Evolutionary conservation across 1,284 basidiomycete genomes (phyloP).

Genomic region (Ustilago sp.): DNA sequence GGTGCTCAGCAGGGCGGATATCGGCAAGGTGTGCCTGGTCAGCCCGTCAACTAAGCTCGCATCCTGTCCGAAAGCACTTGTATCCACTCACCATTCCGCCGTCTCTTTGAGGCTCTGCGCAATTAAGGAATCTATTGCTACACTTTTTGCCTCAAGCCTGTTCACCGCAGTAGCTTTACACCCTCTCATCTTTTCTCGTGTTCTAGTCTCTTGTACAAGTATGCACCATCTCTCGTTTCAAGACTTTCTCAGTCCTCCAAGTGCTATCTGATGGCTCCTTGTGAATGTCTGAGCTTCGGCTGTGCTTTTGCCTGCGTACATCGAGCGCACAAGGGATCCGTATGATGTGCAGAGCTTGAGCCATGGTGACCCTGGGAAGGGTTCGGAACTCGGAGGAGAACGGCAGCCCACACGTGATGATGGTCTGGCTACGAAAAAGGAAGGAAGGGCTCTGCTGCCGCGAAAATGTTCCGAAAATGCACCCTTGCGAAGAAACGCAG

Average conservation of each 20-base stretch:
- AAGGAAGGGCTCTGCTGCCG: slow-evolving; percentile 27
- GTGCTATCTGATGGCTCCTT: neutral
- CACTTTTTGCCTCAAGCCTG: neutral
- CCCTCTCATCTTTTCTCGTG: neutral
- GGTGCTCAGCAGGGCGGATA: slow-evolving; percentile 41
- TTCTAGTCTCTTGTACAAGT: slow-evolving; percentile 36
- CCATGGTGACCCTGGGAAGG: neutral
- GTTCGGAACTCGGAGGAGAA: slow-evolving; percentile 18
- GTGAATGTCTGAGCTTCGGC: neutral
- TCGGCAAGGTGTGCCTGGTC: slow-evolving; percentile 39
- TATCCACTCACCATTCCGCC: neutral
- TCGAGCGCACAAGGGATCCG: neutral
- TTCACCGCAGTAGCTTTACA: neutral
- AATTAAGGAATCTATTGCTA: too few species aligned
- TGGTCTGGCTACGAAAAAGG: neutral
- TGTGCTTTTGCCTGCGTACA: neutral
- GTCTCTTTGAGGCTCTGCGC: neutral
- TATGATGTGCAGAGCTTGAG: neutral
- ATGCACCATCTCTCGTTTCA: slow-evolving; percentile 25
- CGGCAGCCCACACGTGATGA: slow-evolving; percentile 26
- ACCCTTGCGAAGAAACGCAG: slow-evolving; percentile 18
- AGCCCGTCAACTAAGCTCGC: slow-evolving; percentile 23
- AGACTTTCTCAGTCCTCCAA: neutral
- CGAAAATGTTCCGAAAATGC: slow-evolving; percentile 5
- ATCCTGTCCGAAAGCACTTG: neutral